Evolutionary conservation across 2,329 filamentous ascomycete species (phyloP).

Genomic region (Paecilomyces niveus): DNA sequence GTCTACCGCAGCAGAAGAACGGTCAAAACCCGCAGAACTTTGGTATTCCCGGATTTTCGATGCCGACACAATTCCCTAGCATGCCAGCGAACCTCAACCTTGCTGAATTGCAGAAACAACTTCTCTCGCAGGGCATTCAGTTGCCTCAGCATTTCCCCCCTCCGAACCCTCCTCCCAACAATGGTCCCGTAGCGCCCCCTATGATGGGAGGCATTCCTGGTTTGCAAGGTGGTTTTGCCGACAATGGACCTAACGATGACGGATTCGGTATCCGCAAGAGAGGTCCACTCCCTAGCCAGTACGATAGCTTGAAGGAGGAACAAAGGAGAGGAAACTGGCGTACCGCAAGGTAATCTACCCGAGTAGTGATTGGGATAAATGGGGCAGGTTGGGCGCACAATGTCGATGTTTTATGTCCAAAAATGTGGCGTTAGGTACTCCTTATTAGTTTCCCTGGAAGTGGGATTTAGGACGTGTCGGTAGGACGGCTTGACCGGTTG

Average conservation of each 20-base stretch:
- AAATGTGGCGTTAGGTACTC: slow-evolving; percentile 2
- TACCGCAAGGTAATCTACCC: slow-evolving; percentile 25
- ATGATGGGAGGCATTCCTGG: slow-evolving; percentile 21
- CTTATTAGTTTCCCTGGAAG: neutral
- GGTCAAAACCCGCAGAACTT: slow-evolving; percentile 19
- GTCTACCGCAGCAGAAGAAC: slow-evolving; percentile 24
- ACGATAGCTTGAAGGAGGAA: slow-evolving; percentile 72
- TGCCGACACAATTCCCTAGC: slow-evolving; percentile 41
- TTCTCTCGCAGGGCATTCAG: slow-evolving; percentile 26
- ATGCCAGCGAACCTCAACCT: slow-evolving; percentile 38
- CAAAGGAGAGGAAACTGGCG: slow-evolving; percentile 54
- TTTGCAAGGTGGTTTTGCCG: slow-evolving; percentile 30
- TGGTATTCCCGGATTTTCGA: slow-evolving; percentile 30
- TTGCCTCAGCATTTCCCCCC: slow-evolving; percentile 29
- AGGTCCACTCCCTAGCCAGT: slow-evolving; percentile 72
- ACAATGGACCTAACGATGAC: slow-evolving; percentile 22
- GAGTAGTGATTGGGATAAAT: neutral
- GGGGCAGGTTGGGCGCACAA: neutral
- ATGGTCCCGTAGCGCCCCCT: neutral
- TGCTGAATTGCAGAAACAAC: slow-evolving; percentile 31
- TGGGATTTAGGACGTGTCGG: slow-evolving; percentile 3
- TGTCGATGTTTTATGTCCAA: neutral
- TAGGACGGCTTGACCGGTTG: neutral
- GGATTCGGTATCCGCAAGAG: slow-evolving; percentile 45
- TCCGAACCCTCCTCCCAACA: slow-evolving; percentile 26